A percentile compares a stretch with the other conserved stretches of the same genome.
Evolutionary conservation across 2,329 filamentous ascomycete genomes (phyloP).

Genomic region (Sporothrix schenckii): DNA sequence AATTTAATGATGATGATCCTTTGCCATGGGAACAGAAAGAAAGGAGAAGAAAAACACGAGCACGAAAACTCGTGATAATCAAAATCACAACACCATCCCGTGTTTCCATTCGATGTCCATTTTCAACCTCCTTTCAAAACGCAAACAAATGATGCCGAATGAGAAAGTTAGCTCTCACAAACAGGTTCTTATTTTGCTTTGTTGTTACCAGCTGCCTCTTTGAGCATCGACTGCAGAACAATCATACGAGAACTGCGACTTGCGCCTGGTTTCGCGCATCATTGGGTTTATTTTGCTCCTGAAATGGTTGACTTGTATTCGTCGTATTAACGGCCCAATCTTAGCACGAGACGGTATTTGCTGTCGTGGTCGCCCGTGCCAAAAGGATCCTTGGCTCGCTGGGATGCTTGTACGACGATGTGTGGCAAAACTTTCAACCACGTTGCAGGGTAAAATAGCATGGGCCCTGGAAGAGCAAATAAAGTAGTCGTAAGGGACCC

Average conservation of each 20-base stretch:
- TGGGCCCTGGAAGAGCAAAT: neutral
- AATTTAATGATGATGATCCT: too few species aligned
- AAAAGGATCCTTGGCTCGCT: neutral
- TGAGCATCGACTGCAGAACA: neutral
- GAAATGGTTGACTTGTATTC: neutral
- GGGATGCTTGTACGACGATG: neutral
- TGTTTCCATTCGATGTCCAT: too few species aligned
- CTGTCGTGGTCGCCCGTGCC: too few species aligned
- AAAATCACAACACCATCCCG: too few species aligned
- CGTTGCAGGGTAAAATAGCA: slow-evolving; percentile 1
- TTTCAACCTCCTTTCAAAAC: neutral
- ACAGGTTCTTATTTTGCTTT: neutral
- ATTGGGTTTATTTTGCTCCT: neutral
- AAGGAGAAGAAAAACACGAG: too few species aligned
- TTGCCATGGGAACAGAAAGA: too few species aligned
- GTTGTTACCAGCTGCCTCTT: slow-evolving; percentile 15
- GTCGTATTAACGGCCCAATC: too few species aligned
- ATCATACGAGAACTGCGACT: neutral
- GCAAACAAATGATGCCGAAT: neutral
- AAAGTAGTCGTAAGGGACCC: neutral
- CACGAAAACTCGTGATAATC: too few species aligned
- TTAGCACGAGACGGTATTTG: too few species aligned
- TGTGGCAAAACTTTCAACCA: neutral
- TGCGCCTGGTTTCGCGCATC: neutral
- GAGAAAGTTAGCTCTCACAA: neutral